Evolutionary conservation across 2,329 filamentous ascomycete species (phyloP), one percentile per base, ranked within the genome.

Genomic region (Penicillium sp.): DNA sequence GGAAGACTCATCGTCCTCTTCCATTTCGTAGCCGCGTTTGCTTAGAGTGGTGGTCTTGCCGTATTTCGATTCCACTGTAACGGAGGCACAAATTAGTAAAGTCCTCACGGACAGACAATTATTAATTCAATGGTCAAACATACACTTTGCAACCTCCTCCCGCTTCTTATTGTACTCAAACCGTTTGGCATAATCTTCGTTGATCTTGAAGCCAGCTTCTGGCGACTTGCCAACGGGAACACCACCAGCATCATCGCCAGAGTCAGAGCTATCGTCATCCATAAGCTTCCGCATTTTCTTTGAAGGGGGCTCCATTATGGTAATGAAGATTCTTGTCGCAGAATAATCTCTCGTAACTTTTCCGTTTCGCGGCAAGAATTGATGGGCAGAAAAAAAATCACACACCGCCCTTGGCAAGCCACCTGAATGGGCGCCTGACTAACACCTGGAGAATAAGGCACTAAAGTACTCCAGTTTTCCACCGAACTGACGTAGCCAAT

Each of bases 131-230:
- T 18, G n/a, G 35, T 6, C 29, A 55, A 18, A 64, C 69, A 58
- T 72, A 75, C 71, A 61, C 57, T 70, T 69, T 75, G 92, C 87
- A 60, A 86, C 79, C 72, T 99, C 94, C 70, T 96, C 92, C 55
- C 93, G 85, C 78, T 96, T 96, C 79, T 97, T 97, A 78, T 99
- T 99, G 77, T 97, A 84, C 74, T 99, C 94, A 67, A 96, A 97
- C 40, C 90, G 83, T 64, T 84, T 85, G 42, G 94, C 94, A 73
- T 88, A 99, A 50, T 95, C 90, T 71, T 92, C 81, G 74, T 99
- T 97, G 75, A 99, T 87, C 71, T 89, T 92, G 72, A 97, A 83
- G 27, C 73, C 73, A 35, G 71, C 62, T 26, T 68, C 67, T 15
- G 68, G 61, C 55, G 69, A 72, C 63, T 67, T 63, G 55, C 60